Percentiles rank a stretch among this genome's conserved stretches.
Evolutionary conservation across 2,329 filamentous ascomycete species (phyloP).

Genomic region (Metarhizium guizhouense): DNA sequence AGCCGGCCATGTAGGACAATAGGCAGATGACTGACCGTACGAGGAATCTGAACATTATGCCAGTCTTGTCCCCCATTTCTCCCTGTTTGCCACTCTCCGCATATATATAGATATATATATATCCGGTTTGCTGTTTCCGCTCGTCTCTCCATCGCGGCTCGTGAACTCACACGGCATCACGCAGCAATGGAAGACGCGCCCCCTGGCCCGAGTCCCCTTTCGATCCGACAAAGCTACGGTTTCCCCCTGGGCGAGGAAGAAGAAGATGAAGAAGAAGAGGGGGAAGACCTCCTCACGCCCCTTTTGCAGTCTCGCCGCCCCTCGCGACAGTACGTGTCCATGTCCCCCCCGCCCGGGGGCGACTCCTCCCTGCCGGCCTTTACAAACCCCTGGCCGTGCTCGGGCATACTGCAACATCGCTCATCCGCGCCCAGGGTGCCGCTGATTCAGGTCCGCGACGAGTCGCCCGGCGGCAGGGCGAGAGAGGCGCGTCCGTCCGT

Average conservation of each 20-base stretch:
- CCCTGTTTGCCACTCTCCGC: not conserved
- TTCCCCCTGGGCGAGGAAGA: not conserved
- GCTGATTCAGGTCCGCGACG: constrained; percentile 2
- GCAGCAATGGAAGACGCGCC: not conserved
- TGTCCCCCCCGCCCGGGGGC: not conserved
- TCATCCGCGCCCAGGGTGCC: not conserved
- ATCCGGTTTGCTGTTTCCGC: not conserved
- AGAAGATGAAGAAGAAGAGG: not conserved
- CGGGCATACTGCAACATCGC: not conserved
- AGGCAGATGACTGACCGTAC: not conserved
- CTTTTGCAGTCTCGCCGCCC: not conserved
- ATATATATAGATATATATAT: no score
- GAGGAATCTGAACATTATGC: not conserved
- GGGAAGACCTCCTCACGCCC: not conserved
- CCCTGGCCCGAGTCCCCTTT: not conserved
- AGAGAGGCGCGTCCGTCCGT: not conserved
- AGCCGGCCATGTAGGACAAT: not conserved
- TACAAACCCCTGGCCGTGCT: not conserved
- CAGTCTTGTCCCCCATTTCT: not conserved
- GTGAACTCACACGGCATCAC: not conserved
- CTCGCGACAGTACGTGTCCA: not conserved
- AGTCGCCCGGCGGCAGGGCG: not conserved
- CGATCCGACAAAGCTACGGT: no score
- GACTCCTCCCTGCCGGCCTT: not conserved
- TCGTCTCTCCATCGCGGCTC: not conserved